Percentiles rank a stretch among this genome's conserved stretches.
These are phyloP conservation scores for Phlyctochytrium arcticum DNA, from an alignment of 192 early-diverging fungal species.

Conservation along the genomic window DNA sequence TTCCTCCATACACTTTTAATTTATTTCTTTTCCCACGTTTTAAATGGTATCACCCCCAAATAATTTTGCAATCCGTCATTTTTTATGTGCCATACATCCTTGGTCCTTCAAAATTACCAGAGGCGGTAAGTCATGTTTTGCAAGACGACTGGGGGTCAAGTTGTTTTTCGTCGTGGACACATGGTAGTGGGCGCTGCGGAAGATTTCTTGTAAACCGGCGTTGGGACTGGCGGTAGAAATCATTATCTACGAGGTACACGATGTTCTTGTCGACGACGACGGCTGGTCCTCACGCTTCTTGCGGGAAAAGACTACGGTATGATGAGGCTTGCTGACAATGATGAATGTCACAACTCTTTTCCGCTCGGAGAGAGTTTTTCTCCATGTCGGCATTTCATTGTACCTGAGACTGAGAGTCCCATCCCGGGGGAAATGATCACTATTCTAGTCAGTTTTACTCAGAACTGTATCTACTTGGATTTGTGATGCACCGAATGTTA, in stretches of 20 bases:
- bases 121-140: conserved; percentile 81
- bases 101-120: conserved; percentile 85
- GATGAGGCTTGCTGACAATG: conserved; percentile 52
- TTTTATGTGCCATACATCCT: too few species aligned
- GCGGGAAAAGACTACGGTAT: conserved; percentile 71
- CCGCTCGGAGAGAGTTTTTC: conserved; percentile 1
- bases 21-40: neutral
- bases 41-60: too few species aligned
- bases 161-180: conserved; percentile 80
- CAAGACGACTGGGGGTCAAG: conserved; percentile 68
- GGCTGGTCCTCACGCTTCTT: conserved; percentile 56
- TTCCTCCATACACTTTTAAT: neutral
- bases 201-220: conserved; percentile 83
- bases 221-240: conserved; percentile 86
- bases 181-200: conserved; percentile 80
- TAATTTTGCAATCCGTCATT: too few species aligned
- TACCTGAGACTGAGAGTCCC: too few species aligned
- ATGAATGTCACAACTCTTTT: conserved; percentile 43
- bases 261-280: conserved; percentile 72
- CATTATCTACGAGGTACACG: conserved; percentile 71
- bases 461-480: too few species aligned
- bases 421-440: too few species aligned
- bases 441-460: too few species aligned
- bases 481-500: too few species aligned
- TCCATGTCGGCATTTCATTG: conserved; percentile 19